Evolutionary conservation across 139 green algal genomes (phyloP), one percentile per base, ranked within the genome.

Genomic region (Coelastrella sp.): DNA sequence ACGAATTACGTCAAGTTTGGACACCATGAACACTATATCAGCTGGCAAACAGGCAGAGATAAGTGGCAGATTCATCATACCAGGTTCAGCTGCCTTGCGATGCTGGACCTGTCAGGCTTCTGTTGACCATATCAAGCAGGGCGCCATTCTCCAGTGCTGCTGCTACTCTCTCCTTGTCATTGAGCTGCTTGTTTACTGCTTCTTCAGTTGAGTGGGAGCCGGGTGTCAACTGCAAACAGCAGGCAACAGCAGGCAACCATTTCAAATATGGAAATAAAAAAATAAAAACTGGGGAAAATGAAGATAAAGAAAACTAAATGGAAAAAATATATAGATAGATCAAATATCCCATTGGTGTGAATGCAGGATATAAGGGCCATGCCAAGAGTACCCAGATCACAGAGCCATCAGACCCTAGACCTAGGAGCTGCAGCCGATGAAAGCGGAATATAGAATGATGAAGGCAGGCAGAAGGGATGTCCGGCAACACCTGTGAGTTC

Each of bases 151-250:
- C 98, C 73, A 99, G 93, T 7, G 98, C 98, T 22, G 98, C 98
- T 70, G 98, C 97, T 17, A 99, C 98, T 0, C 98, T 93, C 87
- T 99, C 98, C 95, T 99, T 99, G 94, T 99, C 98, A 35, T 96
- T 96, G 68, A 99, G 94, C 95, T 99, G 98, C 93, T 99, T 99
- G 94, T 99, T 99, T 5, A 99, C 97, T 9, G 97, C 96, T 25
- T 89, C 95, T 92, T 99, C 98, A 27, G 94, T 96, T 17, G 95
- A 90, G 87, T 99, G 98, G 8, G 92, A 95, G 11, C 97, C 98
- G 9, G 95, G 95, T 0, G 94, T 90, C 8, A 97, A 85, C 94
- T 96, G 93, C 25, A 63, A 20, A 58, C 68, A 25, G 27, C 70
- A 57, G 22, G 20, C 27, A 19, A 59, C 74, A 81, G 74, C 74